A percentile compares a stretch with the other conserved stretches of the same genome.
These are phyloP conservation scores for Pseudonitzschia delicatissima DNA, from an alignment of 108 stramenopile genomes.

Conservation along the genomic window DNA sequence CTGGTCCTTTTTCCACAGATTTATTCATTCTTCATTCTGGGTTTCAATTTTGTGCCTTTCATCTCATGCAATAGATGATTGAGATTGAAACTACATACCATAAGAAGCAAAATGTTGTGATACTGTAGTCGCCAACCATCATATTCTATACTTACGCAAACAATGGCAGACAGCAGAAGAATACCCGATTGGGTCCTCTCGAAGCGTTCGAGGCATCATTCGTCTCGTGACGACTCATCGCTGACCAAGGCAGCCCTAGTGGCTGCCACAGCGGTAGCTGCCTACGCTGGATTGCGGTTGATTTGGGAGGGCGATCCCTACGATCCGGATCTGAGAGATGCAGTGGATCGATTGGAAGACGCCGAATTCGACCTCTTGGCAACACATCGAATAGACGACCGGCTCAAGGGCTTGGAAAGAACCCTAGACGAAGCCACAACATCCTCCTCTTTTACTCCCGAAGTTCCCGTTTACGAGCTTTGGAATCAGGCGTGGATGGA, in stretches of 20 bases:
- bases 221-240: neutral
- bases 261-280: neutral
- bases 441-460: conserved; percentile 12
- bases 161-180: neutral
- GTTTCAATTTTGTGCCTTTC: too few relatives aligned
- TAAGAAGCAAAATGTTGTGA: too few relatives aligned
- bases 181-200: conserved; percentile 1
- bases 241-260: conserved; percentile 1
- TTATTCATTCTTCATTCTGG: too few relatives aligned
- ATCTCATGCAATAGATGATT: too few relatives aligned
- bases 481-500: neutral
- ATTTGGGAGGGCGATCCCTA: conserved; percentile 40
- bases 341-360: conserved; percentile 39
- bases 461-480: neutral
- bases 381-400: conserved; percentile 4
- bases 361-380: conserved; percentile 17
- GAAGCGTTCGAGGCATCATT: neutral
- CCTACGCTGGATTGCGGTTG: conserved; percentile 19
- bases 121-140: too few relatives aligned
- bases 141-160: too few relatives aligned
- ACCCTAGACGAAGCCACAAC: conserved; percentile 32
- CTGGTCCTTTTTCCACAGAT: too few relatives aligned
- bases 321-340: conserved; percentile 37
- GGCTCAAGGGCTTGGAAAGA: conserved; percentile 25
- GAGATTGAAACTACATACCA: too few relatives aligned